A percentile compares a stretch with the other conserved stretches of the same genome.
Conservation (phyloP, 495 filamentous ascomycete species). For the Hypomontagnella monticulosa region DNA sequence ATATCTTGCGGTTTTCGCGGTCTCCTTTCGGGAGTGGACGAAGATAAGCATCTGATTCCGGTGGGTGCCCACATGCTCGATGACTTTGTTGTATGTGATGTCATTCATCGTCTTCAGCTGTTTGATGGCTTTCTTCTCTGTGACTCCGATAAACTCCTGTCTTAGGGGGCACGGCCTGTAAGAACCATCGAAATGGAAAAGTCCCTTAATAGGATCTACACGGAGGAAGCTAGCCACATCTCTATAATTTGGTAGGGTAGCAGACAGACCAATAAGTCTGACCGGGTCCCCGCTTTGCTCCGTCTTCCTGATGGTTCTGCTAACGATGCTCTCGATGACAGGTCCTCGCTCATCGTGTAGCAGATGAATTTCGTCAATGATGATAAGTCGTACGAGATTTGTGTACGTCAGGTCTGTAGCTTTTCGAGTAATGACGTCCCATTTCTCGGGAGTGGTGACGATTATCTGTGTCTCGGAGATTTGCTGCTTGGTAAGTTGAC, state of each 20-base stretch:
- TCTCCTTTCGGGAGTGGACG: conserved; percentile 97
- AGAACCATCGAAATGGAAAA: conserved; percentile 97
- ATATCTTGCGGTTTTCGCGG: conserved; percentile 95
- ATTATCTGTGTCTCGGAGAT: conserved; percentile 98
- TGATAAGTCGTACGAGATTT: conserved; percentile 90
- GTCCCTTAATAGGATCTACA: conserved; percentile 82
- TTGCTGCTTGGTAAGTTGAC: conserved; percentile 98
- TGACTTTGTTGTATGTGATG: conserved; percentile 95
- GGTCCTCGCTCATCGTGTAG: conserved; percentile 97
- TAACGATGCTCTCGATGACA: conserved; percentile 96
- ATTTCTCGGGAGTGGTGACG: conserved; percentile 98
- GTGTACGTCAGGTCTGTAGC: conserved; percentile 97
- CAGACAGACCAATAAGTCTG: conserved; percentile 89
- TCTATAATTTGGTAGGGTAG: conserved; percentile 94
- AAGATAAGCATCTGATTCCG: conserved; percentile 98
- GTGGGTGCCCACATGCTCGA: conserved; percentile 92
- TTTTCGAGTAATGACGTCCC: conserved; percentile 98
- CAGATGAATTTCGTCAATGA: conserved; percentile 98
- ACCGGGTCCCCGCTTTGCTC: conserved; percentile 94
- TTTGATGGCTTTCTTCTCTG: conserved; percentile 98
- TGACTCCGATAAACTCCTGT: conserved; percentile 98
- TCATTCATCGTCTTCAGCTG: conserved; percentile 99
- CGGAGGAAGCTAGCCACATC: conserved; percentile 97
- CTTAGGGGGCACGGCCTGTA: conserved; percentile 91
- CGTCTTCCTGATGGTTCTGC: conserved; percentile 87